Evolutionary conservation across 257 asterid genomes (phyloP), one percentile per base, ranked within the genome.

Genomic region (Thymus quinquecostatus): DNA sequence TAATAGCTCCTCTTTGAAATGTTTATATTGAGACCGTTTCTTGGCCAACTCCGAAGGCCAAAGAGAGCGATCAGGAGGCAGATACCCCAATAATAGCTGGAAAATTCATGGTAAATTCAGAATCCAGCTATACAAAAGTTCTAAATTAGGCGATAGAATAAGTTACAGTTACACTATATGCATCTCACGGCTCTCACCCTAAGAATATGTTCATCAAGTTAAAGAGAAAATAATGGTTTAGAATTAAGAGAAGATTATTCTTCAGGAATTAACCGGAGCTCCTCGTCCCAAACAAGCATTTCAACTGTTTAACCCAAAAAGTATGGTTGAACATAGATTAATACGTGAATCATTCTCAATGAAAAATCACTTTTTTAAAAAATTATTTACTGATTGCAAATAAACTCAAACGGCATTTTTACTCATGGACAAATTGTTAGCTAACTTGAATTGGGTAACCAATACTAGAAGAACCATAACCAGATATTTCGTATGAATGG

Each of bases 1-100:
- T 80, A 93, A 75, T 75, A 93, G 86, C 70, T 93, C 98, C 72
- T 93, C 98, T 78, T 89, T 91, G 81, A 93, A 93, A 65, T 86
- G 89, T 73, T 79, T 83, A 77, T 93, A 93, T 56, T 93, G 98
- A 63, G 96, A 84, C 76, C 96, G 86, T 84, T 91, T 93, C 78
- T 89, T 91, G 74, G 87, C 79, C 85, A 91, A 80, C 77, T 93
- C 98, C n/a, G 95, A 85, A 70, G 94, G 80, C 98, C 98, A 93
- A 66, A 86, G 87, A 7, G 92, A 77, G 63, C 87, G 91, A 80
- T 91, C 97, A 5, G 86, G 60, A 48, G 97, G 97, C 60, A 91
- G 84, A 81, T 91, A 93, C 66, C 96, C 96, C 86, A 93, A 75
- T 38, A 93, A 82, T 64, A 93, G 88, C 98, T 93, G 95, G 78